phyloP scores from a whole-genome alignment of 352 stramenopile species.

The Globisporangium sylvaticum region DNA sequence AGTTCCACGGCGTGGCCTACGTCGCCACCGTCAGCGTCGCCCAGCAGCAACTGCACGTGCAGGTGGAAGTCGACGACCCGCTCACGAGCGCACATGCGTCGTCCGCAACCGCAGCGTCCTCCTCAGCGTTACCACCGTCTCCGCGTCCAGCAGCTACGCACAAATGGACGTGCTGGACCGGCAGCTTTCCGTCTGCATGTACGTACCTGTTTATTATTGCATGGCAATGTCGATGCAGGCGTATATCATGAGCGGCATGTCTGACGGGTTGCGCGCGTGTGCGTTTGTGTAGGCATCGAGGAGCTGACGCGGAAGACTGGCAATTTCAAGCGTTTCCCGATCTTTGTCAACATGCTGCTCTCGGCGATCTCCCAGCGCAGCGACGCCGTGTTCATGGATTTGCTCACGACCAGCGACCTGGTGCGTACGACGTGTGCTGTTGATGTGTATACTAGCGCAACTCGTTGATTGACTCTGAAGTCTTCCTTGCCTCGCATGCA shows the following conservation, averaged over 20 bases:
- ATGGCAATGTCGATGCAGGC: background rate
- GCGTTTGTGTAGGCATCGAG: constrained; percentile 62
- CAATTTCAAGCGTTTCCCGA: constrained; percentile 90
- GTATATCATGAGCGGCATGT: background rate
- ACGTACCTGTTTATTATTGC: background rate
- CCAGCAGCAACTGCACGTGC: constrained; percentile 56
- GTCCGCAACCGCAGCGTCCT: background rate
- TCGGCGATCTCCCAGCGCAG: constrained; percentile 70
- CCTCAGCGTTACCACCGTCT: background rate
- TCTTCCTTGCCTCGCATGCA: constrained; percentile 2
- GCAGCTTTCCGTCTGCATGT: constrained; percentile 53
- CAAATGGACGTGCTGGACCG: constrained; percentile 47
- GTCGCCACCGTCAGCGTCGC: constrained; percentile 63
- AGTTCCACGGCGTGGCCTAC: constrained; percentile 74
- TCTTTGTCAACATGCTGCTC: constrained; percentile 93
- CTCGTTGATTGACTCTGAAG: background rate
- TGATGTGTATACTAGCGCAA: background rate
- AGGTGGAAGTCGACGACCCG: constrained; percentile 63
- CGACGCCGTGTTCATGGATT: constrained; percentile 88
- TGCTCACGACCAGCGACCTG: constrained; percentile 88
- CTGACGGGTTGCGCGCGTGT: background rate
- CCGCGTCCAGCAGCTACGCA: background rate
- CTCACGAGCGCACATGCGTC: background rate
- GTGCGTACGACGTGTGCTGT: constrained; percentile 14
- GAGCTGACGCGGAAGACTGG: constrained; percentile 92